Conservation (phyloP, 352 stramenopile genomes). For the Globisporangium carolinianum region DNA sequence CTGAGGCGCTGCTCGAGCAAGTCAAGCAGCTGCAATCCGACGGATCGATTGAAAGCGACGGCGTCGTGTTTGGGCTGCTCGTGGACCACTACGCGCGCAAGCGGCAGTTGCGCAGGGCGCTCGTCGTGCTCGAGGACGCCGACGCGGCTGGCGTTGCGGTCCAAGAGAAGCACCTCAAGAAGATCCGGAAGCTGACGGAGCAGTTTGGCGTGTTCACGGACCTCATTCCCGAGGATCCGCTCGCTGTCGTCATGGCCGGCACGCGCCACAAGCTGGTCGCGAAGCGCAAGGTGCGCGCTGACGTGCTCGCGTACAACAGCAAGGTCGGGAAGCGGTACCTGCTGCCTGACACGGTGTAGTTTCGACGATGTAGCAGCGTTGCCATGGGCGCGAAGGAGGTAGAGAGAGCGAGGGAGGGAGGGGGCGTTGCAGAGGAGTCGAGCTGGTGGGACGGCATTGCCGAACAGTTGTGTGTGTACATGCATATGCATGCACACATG, state of each 20-base stretch:
- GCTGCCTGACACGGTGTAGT: constrained; percentile 37
- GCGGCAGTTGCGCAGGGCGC: constrained; percentile 45
- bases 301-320: constrained; percentile 66
- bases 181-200: constrained; percentile 56
- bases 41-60: constrained; percentile 49
- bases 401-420: too few relatives aligned
- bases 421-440: too few relatives aligned
- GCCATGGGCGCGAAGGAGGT: too few relatives aligned
- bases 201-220: constrained; percentile 69
- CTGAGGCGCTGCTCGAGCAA: constrained; percentile 40
- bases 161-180: constrained; percentile 63
- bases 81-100: constrained; percentile 75
- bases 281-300: constrained; percentile 67
- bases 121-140: constrained; percentile 57
- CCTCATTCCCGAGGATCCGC: constrained; percentile 68
- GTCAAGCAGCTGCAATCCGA: constrained; percentile 33
- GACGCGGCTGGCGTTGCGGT: constrained; percentile 44
- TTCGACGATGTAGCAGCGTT: too few relatives aligned
- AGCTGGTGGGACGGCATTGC: too few relatives aligned
- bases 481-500: too few relatives aligned
- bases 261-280: constrained; percentile 64
- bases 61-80: constrained; percentile 53
- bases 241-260: constrained; percentile 55
- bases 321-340: constrained; percentile 72
- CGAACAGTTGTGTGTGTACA: too few relatives aligned